Evolutionary conservation across 1,284 basidiomycete genomes (phyloP).

Genomic region (Microbotryomycetes sp.): DNA sequence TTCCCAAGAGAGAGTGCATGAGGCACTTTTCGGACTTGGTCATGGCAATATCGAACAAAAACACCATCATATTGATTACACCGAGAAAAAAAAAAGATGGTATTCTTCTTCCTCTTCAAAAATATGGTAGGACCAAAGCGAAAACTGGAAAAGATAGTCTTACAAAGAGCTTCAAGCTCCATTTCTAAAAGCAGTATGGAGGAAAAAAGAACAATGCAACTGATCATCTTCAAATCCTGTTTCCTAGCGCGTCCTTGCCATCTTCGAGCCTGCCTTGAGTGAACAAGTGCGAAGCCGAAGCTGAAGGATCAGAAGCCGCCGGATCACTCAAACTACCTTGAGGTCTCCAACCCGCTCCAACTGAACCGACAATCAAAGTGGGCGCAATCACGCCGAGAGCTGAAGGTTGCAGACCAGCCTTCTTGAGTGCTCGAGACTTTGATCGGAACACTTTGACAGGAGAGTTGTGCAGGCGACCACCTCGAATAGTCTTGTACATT

Average conservation of each 20-base stretch:
- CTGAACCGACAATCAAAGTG: slow-evolving; percentile 70
- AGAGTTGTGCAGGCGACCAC: slow-evolving; percentile 66
- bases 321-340: slow-evolving; percentile 62
- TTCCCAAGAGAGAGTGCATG: too few relatives aligned
- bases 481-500: slow-evolving; percentile 71
- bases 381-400: slow-evolving; percentile 80
- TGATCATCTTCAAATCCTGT: not conserved
- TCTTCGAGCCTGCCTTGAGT: slow-evolving; percentile 7
- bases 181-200: too few relatives aligned
- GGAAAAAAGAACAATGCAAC: too few relatives aligned
- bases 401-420: slow-evolving; percentile 44
- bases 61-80: too few relatives aligned
- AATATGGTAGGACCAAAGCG: too few relatives aligned
- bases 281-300: slow-evolving; percentile 45
- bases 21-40: too few relatives aligned
- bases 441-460: slow-evolving; percentile 26
- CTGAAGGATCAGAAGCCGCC: slow-evolving; percentile 64
- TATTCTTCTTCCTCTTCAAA: too few relatives aligned
- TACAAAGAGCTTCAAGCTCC: too few relatives aligned
- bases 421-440: slow-evolving; percentile 32
- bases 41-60: too few relatives aligned
- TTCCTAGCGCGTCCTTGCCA: slow-evolving; percentile 1
- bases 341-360: slow-evolving; percentile 70
- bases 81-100: too few relatives aligned
- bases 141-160: too few relatives aligned